Evolutionary conservation across 2,329 filamentous ascomycete genomes (phyloP).

Genomic region (Trichophaea hybrida): DNA sequence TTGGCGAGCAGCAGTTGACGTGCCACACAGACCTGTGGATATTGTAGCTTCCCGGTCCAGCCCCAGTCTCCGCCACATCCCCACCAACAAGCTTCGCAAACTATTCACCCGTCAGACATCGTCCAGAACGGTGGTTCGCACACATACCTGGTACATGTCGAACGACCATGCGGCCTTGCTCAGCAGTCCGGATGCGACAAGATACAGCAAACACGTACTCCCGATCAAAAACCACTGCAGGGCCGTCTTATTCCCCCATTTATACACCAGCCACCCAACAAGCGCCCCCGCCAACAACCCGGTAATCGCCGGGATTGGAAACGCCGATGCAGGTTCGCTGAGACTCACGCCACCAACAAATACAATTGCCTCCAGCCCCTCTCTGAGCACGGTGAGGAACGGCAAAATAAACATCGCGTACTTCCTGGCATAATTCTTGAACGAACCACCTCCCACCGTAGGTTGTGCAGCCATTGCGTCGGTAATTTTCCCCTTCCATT

Average conservation of each 20-base stretch:
- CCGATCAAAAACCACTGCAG: conserved; percentile 66
- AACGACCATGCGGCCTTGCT: conserved; percentile 63
- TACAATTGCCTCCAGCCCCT: conserved; percentile 73
- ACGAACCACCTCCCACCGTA: conserved; percentile 32
- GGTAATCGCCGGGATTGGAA: conserved; percentile 61
- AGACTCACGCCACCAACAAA: conserved; percentile 78
- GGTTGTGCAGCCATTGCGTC: conserved; percentile 46
- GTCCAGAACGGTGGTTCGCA: background rate
- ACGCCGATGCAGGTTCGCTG: conserved; percentile 55
- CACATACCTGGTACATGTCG: conserved; percentile 42
- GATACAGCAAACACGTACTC: conserved; percentile 70
- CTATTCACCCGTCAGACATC: conserved; percentile 23
- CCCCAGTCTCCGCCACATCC: conserved; percentile 44
- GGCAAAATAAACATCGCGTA: conserved; percentile 78
- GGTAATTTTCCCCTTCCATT: conserved; percentile 74
- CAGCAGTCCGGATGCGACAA: conserved; percentile 70
- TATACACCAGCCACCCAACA: conserved; percentile 64
- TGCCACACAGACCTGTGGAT: conserved; percentile 69
- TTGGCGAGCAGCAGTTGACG: conserved; percentile 68
- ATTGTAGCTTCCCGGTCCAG: conserved; percentile 63
- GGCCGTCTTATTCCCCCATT: conserved; percentile 49
- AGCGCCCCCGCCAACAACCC: conserved; percentile 52
- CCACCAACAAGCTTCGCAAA: conserved; percentile 54
- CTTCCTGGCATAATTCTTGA: conserved; percentile 37
- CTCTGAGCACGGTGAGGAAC: conserved; percentile 73